A percentile compares a stretch with the other conserved stretches of the same genome.
phyloP scores from a whole-genome alignment of 2,329 filamentous ascomycete genomes.

The Fusarium verrucosum region DNA sequence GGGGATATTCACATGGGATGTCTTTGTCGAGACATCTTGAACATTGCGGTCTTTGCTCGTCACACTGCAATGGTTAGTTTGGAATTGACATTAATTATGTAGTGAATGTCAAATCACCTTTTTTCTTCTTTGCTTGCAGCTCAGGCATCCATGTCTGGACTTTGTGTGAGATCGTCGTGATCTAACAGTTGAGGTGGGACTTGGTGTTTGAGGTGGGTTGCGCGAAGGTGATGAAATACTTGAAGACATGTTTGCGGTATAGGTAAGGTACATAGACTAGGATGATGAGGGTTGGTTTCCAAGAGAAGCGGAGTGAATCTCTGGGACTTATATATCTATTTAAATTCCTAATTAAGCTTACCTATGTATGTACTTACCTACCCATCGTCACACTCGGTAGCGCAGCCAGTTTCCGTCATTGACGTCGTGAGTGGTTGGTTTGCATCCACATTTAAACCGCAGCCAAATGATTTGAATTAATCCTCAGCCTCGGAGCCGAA shows the following conservation, averaged over 20 bases:
- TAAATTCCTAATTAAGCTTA: slow-evolving; percentile 2
- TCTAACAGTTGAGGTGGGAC: neutral
- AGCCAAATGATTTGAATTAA: slow-evolving; percentile 20
- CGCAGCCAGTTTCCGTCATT: neutral
- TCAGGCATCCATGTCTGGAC: slow-evolving; percentile 36
- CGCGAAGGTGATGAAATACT: neutral
- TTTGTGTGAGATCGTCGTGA: slow-evolving; percentile 37
- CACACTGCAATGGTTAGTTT: slow-evolving; percentile 28
- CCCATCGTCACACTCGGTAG: too few species aligned
- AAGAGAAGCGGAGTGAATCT: neutral
- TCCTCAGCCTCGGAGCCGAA: neutral
- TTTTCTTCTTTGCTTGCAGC: slow-evolving; percentile 39
- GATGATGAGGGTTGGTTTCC: neutral
- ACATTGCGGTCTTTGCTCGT: slow-evolving; percentile 28
- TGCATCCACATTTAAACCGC: slow-evolving; percentile 8
- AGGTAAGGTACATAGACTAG: too few species aligned
- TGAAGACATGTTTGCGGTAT: neutral
- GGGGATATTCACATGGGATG: slow-evolving; percentile 27
- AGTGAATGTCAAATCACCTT: neutral
- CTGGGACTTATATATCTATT: neutral
- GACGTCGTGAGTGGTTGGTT: neutral
- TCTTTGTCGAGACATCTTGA: slow-evolving; percentile 25
- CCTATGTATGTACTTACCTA: too few species aligned
- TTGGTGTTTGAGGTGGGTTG: neutral
- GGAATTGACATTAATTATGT: rapidly evolving